These are phyloP conservation scores for Bipolaris zeicola DNA, from an alignment of 2,329 filamentous ascomycete genomes.

Conservation along the genomic window DNA sequence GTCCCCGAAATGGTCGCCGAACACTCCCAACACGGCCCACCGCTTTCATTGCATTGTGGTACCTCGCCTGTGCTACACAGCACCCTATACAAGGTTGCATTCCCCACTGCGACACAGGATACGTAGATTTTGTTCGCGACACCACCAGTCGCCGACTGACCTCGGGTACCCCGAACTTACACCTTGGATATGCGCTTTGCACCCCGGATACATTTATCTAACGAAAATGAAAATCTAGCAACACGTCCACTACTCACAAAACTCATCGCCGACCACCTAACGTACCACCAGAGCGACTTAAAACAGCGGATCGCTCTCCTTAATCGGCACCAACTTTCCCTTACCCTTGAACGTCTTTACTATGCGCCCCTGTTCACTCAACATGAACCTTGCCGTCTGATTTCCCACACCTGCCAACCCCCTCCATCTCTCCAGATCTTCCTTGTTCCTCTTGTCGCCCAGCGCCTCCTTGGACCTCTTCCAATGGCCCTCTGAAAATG, in stretches of 20 bases:
- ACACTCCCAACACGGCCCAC: conserved; percentile 20
- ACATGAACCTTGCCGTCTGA: conserved; percentile 58
- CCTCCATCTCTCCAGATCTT: conserved; percentile 60
- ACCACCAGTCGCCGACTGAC: not conserved
- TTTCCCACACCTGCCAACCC: conserved; percentile 55
- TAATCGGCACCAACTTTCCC: conserved; percentile 56
- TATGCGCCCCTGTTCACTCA: conserved; percentile 61
- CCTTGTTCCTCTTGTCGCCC: conserved; percentile 61
- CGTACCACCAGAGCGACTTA: conserved; percentile 4
- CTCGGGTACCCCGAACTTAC: not conserved
- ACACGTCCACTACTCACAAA: not conserved
- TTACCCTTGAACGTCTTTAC: conserved; percentile 57
- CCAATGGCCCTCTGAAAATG: conserved; percentile 63
- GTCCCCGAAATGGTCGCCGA: conserved; percentile 20
- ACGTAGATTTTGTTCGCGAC: conserved; percentile 8
- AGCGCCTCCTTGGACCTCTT: conserved; percentile 57
- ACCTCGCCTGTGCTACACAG: conserved; percentile 7
- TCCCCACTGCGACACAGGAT: conserved; percentile 20
- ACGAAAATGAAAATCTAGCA: not conserved
- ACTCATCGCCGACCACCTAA: not conserved
- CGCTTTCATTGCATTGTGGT: conserved; percentile 11
- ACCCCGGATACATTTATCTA: not conserved
- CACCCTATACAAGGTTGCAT: conserved; percentile 13
- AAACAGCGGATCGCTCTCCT: conserved; percentile 26
- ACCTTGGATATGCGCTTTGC: not conserved